phyloP scores from a whole-genome alignment of 169 alveolate species.

The Plasmodium vivax region DNA sequence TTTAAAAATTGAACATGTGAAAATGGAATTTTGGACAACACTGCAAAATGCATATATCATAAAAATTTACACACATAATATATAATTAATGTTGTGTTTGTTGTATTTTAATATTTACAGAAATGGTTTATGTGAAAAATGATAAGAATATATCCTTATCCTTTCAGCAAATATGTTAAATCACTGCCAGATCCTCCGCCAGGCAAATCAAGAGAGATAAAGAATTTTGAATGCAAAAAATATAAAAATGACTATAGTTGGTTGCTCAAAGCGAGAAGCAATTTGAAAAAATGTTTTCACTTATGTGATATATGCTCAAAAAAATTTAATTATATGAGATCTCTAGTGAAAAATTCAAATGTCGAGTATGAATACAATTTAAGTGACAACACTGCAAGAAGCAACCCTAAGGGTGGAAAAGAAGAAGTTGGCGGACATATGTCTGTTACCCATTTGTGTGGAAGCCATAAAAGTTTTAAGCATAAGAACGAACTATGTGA shows the following conservation, averaged over 20 bases:
- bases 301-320: conserved; percentile 28
- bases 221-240: conserved; percentile 51
- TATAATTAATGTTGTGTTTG: conserved; percentile 31
- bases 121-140: conserved; percentile 35
- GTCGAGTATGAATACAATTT: conserved; percentile 51
- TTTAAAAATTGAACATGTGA: conserved; percentile 26
- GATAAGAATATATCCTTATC: conserved; percentile 73
- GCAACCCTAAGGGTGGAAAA: not conserved
- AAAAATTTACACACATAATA: not conserved
- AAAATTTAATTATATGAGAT: conserved; percentile 63
- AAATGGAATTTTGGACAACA: not conserved
- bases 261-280: conserved; percentile 55
- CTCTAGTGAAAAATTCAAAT: conserved; percentile 52
- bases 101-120: conserved; percentile 43
- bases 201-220: conserved; percentile 58
- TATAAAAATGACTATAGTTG: conserved; percentile 55
- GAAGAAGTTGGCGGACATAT: not conserved
- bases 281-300: conserved; percentile 63
- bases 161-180: conserved; percentile 66
- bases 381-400: conserved; percentile 1
- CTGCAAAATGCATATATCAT: not conserved
- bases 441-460: conserved; percentile 8
- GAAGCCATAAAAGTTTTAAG: conserved; percentile 11
- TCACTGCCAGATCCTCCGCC: conserved; percentile 75
- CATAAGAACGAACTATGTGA: conserved; percentile 4